These are phyloP conservation scores for Macrophomina pseudophaseolina DNA, from an alignment of 2,329 filamentous ascomycete species.

Conservation along the genomic window DNA sequence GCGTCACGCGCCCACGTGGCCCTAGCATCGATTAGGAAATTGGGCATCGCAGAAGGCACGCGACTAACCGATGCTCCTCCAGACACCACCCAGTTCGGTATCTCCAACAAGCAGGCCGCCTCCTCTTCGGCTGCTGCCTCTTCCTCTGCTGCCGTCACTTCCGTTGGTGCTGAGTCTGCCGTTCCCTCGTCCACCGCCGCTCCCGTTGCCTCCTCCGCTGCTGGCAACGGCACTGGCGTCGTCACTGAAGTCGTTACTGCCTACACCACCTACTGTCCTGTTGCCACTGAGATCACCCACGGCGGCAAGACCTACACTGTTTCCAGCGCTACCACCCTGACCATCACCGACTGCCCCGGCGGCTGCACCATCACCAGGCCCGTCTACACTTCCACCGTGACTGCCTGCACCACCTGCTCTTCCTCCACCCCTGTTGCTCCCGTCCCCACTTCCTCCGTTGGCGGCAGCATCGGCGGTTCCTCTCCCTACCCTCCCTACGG, in stretches of 20 bases:
- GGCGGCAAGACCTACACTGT: constrained; percentile 26
- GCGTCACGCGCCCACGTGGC: not conserved
- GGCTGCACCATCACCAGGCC: constrained; percentile 36
- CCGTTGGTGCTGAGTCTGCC: constrained; percentile 28
- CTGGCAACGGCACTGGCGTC: constrained; percentile 35
- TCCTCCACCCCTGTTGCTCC: not conserved
- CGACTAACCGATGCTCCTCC: not conserved
- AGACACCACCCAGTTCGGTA: constrained; percentile 65
- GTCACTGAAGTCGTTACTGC: constrained; percentile 39
- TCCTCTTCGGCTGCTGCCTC: constrained; percentile 32
- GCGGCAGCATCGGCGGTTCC: constrained; percentile 27
- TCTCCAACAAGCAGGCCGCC: constrained; percentile 49
- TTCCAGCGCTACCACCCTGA: constrained; percentile 26
- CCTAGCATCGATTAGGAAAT: not conserved
- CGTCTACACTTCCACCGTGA: constrained; percentile 27
- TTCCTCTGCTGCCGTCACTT: constrained; percentile 28
- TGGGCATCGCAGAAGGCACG: not conserved
- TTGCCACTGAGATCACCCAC: constrained; percentile 20
- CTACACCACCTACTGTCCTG: constrained; percentile 41
- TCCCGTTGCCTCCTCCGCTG: constrained; percentile 29
- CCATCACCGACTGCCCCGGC: constrained; percentile 33
- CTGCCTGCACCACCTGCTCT: constrained; percentile 26
- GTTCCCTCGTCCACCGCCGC: constrained; percentile 15
- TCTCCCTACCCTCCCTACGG: constrained; percentile 34
- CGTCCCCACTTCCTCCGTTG: not conserved